Percentiles rank a stretch among this genome's conserved stretches.
These are phyloP conservation scores for Peribolospora baueri DNA, from an alignment of 768 basidiomycete genomes.

Conservation along the genomic window DNA sequence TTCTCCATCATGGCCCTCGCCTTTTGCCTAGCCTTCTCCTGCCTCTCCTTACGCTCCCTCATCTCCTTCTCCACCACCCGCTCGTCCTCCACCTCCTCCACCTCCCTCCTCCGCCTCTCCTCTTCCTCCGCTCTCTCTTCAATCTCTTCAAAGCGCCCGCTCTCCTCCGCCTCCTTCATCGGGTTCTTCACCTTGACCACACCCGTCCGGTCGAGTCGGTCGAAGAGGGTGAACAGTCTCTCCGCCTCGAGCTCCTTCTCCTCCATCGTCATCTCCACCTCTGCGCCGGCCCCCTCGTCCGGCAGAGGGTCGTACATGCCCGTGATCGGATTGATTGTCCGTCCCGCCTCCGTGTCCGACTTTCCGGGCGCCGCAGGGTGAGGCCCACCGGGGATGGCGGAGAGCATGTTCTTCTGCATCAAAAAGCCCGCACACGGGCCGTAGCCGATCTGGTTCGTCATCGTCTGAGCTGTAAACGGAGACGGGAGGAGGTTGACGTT, in stretches of 20 bases:
- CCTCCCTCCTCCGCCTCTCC: background rate
- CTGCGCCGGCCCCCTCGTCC: conserved; percentile 20
- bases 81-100: conserved; percentile 10
- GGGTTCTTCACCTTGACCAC: conserved; percentile 28
- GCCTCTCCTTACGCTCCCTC: conserved; percentile 7
- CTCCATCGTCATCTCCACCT: conserved; percentile 53
- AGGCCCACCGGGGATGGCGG: conserved; percentile 27
- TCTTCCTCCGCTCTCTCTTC: conserved; percentile 5
- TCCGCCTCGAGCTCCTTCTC: conserved; percentile 90
- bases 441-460: conserved; percentile 68
- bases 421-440: conserved; percentile 89
- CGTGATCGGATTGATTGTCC: conserved; percentile 54
- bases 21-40: background rate
- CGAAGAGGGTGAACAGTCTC: conserved; percentile 71
- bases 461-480: conserved; percentile 29
- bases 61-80: conserved; percentile 11
- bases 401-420: conserved; percentile 66
- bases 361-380: conserved; percentile 22
- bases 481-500: background rate
- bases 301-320: conserved; percentile 29
- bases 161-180: conserved; percentile 13
- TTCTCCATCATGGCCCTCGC: background rate
- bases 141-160: conserved; percentile 10
- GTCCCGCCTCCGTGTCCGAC: conserved; percentile 2
- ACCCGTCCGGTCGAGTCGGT: conserved; percentile 57